These are phyloP conservation scores for Coemansia sp. DNA, from an alignment of 192 early-diverging fungal genomes.

Conservation along the genomic window DNA sequence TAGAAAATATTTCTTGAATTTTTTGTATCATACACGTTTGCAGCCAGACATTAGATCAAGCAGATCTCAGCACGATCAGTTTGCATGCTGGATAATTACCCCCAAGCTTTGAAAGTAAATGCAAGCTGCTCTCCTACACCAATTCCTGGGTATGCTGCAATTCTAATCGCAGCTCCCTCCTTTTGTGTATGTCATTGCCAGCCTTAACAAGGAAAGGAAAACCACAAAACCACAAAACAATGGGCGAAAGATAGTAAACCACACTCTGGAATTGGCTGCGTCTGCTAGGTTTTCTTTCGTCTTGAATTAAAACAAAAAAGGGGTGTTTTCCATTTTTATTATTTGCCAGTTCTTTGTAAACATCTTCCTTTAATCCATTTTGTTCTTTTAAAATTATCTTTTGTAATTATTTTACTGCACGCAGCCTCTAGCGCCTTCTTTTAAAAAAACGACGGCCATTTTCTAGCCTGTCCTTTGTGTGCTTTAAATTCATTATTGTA, in stretches of 20 bases:
- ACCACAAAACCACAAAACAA: background rate
- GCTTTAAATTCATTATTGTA: too few relatives aligned
- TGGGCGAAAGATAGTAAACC: background rate
- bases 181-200: background rate
- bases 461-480: too few relatives aligned
- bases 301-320: background rate
- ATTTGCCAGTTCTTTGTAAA: background rate
- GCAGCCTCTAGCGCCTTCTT: too few relatives aligned
- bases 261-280: background rate
- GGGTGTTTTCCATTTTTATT: constrained; percentile 4
- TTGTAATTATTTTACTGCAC: background rate
- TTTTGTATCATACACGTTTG: background rate
- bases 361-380: too few relatives aligned
- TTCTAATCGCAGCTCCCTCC: background rate
- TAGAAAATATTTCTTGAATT: background rate
- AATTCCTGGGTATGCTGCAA: background rate
- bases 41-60: background rate
- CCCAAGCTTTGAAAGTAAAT: too few relatives aligned
- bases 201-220: background rate
- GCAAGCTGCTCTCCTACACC: too few relatives aligned
- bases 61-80: background rate
- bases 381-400: background rate
- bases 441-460: too few relatives aligned
- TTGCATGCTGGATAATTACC: too few relatives aligned
- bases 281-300: background rate